phyloP scores from a whole-genome alignment of 176 grass and related monocot genomes.

The Areca catechu region DNA sequence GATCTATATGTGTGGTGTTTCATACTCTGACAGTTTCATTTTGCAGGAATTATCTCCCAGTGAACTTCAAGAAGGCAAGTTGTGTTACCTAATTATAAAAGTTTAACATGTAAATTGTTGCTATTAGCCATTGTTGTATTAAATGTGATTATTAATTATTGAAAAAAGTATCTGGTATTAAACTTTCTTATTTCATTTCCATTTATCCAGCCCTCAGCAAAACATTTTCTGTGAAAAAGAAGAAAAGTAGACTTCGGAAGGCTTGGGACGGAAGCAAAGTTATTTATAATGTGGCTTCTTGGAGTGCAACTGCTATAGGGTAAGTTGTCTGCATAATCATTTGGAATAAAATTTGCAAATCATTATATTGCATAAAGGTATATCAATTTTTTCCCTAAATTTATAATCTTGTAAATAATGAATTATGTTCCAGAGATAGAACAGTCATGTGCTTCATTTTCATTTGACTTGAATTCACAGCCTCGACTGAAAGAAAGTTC shows the following conservation, averaged over 20 bases:
- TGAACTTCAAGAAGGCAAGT: slow-evolving; percentile 22
- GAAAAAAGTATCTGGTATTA: background rate
- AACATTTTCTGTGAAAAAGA: slow-evolving; percentile 25
- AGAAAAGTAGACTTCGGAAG: slow-evolving; percentile 19
- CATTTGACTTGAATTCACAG: too few relatives aligned
- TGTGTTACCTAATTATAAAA: background rate
- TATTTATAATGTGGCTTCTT: slow-evolving; percentile 23
- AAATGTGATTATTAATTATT: background rate
- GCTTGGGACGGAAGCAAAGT: slow-evolving; percentile 27
- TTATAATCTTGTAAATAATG: too few relatives aligned
- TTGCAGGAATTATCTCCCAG: slow-evolving; percentile 21
- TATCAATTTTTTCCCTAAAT: too few relatives aligned
- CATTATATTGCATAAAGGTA: too few relatives aligned
- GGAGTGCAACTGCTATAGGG: slow-evolving; percentile 25
- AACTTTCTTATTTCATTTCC: background rate
- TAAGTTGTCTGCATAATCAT: background rate
- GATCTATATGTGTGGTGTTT: background rate
- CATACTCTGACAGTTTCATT: slow-evolving; percentile 3
- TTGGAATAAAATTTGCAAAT: too few relatives aligned
- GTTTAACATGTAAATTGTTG: background rate
- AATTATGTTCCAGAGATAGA: too few relatives aligned
- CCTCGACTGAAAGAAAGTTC: too few relatives aligned
- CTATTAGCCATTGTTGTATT: background rate
- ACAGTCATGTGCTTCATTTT: too few relatives aligned
- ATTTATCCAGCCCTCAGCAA: slow-evolving; percentile 17